Base-by-base conservation (phyloP, 768 basidiomycete species). In the Rhizopogon vulgaris region DNA sequence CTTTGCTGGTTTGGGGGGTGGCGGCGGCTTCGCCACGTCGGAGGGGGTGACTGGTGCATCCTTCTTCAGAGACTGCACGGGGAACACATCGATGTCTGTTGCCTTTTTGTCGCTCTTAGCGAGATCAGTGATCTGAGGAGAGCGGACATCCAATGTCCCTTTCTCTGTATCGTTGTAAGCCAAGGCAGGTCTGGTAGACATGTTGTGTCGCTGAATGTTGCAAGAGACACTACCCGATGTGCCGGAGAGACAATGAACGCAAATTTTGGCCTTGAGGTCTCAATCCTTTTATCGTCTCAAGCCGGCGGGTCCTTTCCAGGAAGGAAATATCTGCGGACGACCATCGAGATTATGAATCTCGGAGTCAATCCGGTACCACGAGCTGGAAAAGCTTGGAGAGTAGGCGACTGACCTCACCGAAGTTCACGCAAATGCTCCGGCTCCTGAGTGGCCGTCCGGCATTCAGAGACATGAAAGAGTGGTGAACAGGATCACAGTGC, bases 91-190 rank as follows among this genome's bases (percentile, higher is more conserved):
- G 38, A 61, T 54, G 38, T 69, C 60, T 41, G 56, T 49, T 40
- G 69, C 54, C 62, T 72, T 70, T 63, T 74, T 75, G 67, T 74
- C 72, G 47, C 69, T 68, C 46, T 67, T 62, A 52, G 68, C 54
- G 52, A 71, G 67, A 40, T 54, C 53, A 40, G 63, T 38, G 28
- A 66, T 27, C 45, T 67, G 63, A 48, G 61, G 64, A 41, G 74
- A 67, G 41, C 69, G 66, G 47, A 72, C 63, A 47, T 80, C 82
- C 50, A 78, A 59, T 45, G 73, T 72, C 52, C 82, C 83, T 63
- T 78, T 80, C 71, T 85, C 83, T 37, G 78, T 73, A 60, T 84
- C 81, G 60, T 73, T 67, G 60, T 74, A 72, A 17, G 69, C 43
- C 30, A 46, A 34, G 25, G 70, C 68, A 54, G 71, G 68, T 55